Percentiles rank a stretch among this genome's conserved stretches.
phyloP scores from a whole-genome alignment of 352 stramenopile species.

The Globisporangium nunn region DNA sequence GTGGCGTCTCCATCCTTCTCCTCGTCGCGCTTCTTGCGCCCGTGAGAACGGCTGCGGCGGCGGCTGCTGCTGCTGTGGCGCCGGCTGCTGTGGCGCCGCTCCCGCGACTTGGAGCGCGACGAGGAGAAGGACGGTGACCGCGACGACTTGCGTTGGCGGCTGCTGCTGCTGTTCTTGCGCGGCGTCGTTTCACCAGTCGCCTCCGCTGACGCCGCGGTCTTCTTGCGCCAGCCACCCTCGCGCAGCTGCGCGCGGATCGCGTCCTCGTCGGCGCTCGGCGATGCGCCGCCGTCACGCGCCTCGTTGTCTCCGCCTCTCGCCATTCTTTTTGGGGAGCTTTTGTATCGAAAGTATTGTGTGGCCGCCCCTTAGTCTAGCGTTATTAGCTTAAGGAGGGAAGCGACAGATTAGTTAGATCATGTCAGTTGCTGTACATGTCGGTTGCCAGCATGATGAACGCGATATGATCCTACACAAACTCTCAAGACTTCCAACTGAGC shows the following conservation, averaged over 20 bases:
- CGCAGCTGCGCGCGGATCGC: constrained; percentile 67
- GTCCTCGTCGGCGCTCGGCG: constrained; percentile 38
- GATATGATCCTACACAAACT: too few relatives aligned
- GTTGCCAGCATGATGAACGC: too few relatives aligned
- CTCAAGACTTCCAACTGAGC: too few relatives aligned
- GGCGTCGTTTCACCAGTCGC: constrained; percentile 21
- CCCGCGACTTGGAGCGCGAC: constrained; percentile 13
- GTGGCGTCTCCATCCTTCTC: constrained; percentile 14
- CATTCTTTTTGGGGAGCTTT: background rate
- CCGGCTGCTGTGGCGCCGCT: constrained; percentile 6
- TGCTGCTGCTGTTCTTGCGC: constrained; percentile 7
- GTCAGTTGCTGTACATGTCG: too few relatives aligned
- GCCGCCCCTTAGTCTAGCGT: too few relatives aligned
- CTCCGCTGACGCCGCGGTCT: constrained; percentile 29
- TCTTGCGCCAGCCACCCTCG: constrained; percentile 41
- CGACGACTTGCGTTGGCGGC: background rate
- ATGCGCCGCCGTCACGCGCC: background rate
- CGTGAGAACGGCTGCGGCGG: background rate
- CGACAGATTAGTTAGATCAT: too few relatives aligned
- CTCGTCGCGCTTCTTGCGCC: constrained; percentile 4
- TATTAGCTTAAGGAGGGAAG: too few relatives aligned
- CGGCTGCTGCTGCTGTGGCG: background rate
- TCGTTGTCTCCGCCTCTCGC: constrained; percentile 11
- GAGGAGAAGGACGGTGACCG: constrained; percentile 12
- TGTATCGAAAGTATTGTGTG: too few relatives aligned